phyloP scores from a whole-genome alignment of 2,329 filamentous ascomycete genomes.

The Epichloe uncinata region DNA sequence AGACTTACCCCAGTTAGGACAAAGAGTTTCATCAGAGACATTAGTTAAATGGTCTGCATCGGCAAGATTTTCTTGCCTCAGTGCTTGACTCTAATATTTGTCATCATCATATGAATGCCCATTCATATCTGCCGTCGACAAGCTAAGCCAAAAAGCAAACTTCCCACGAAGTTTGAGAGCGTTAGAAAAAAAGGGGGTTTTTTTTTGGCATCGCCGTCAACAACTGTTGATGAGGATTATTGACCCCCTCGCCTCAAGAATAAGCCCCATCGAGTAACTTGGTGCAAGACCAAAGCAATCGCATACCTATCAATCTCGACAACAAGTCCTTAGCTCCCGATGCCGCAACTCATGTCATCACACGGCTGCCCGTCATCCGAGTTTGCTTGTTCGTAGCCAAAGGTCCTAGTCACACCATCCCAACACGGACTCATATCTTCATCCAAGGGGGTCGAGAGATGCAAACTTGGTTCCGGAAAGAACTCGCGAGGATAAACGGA shows the following conservation, averaged over 20 bases:
- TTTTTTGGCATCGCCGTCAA: slow-evolving; percentile 9
- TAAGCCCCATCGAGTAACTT: slow-evolving; percentile 99
- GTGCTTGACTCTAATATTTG: too few relatives aligned
- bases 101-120: too few relatives aligned
- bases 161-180: too few relatives aligned
- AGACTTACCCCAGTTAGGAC: too few relatives aligned
- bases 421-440: slow-evolving; percentile 75
- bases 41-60: too few relatives aligned
- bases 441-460: slow-evolving; percentile 45
- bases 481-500: slow-evolving; percentile 16
- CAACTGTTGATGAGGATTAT: slow-evolving; percentile 7
- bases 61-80: too few relatives aligned
- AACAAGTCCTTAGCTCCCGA: slow-evolving; percentile 52
- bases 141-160: too few relatives aligned
- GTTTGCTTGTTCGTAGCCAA: slow-evolving; percentile 8
- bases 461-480: slow-evolving; percentile 19
- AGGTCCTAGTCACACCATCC: slow-evolving; percentile 10
- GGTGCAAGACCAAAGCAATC: slow-evolving; percentile 56
- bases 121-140: too few relatives aligned
- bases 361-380: slow-evolving; percentile 31
- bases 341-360: slow-evolving; percentile 31
- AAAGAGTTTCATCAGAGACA: too few relatives aligned
- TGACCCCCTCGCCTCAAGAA: slow-evolving; percentile 93
- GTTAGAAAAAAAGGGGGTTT: too few relatives aligned
- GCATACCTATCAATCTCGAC: slow-evolving; percentile 98